phyloP scores from a whole-genome alignment of 148 eudicot species.

The Rhododendron molle region DNA sequence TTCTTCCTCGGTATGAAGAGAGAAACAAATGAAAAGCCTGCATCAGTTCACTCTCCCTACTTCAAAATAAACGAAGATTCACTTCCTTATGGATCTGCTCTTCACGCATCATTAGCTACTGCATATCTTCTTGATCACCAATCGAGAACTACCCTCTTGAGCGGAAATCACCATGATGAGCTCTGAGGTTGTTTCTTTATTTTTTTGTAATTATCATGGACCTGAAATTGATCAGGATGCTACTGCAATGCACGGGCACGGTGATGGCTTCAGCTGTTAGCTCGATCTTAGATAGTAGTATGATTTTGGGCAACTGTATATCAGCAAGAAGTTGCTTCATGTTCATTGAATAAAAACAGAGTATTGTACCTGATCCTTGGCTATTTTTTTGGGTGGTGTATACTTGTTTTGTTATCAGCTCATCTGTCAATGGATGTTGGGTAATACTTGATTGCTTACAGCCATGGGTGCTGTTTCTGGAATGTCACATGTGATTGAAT shows the following conservation, averaged over 20 bases:
- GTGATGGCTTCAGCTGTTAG: background rate
- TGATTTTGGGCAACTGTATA: background rate
- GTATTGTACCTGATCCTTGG: background rate
- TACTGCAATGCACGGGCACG: background rate
- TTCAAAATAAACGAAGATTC: conserved; percentile 47
- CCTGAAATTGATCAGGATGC: conserved; percentile 2
- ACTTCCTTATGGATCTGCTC: conserved; percentile 61
- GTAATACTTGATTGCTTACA: background rate
- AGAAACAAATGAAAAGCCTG: conserved; percentile 31
- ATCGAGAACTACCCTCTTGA: conserved; percentile 8
- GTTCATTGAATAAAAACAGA: background rate
- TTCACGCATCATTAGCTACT: conserved; percentile 65
- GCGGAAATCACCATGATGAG: conserved; percentile 45
- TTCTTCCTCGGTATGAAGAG: conserved; percentile 70
- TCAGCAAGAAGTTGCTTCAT: background rate
- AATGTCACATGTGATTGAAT: background rate
- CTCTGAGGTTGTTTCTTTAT: conserved; percentile 36
- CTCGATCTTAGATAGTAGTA: background rate
- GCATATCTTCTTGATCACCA: conserved; percentile 52
- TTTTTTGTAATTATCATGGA: background rate
- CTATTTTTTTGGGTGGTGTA: background rate
- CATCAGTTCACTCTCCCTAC: conserved; percentile 38
- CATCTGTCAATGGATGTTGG: background rate
- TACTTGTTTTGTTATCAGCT: background rate
- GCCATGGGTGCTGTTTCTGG: background rate